Base-by-base conservation (phyloP, 495 filamentous ascomycete genomes). In the Neurospora sp. region DNA sequence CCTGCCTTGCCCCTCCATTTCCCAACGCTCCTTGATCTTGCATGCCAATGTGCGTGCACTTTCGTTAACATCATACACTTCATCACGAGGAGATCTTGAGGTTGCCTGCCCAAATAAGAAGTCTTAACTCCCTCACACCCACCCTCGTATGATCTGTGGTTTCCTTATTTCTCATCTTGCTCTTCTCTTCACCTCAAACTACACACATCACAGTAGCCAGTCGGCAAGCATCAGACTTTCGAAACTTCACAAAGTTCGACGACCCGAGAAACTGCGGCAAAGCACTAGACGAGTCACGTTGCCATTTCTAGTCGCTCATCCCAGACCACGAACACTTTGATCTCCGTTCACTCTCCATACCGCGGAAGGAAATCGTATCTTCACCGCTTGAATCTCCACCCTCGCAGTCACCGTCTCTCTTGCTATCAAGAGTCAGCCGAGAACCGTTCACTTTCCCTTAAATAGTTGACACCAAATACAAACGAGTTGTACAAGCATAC, bases 1-100 rank as follows among this genome's bases (percentile, higher is more conserved):
- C 54, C 54, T 31, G 54, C 23, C 73, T 72, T 62, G 23, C 71
- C 70, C 72, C 69, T 39, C 71, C 60, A 70, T 72, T 69, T 75
- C 69, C 75, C 35, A 42, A 40, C 39, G 5, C 40, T 54, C 49
- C 14, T 44, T 39, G 70, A 69, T 31, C 54, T 31, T 62, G 54
- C 23, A 31, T 31, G 23, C 49, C 5, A 27, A 60, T 60, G 49
- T 60, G 49, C 49, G 49, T 62, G 54, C 54, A 62, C 27, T 62
- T 31, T 31, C 23, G 54, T 62, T 31, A 27, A 62, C 54, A 62
- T 62, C 54, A 54, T 23, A 54, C 46, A 27, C 46, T 54, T 23
- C 46, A 62, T 31, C 31, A 31, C 31, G 31, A 62, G 54, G 54
- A 27, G 16, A 31, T 62, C 12, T 31, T 12, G 12, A 35, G 20